Base-by-base conservation (phyloP, 1,284 basidiomycete genomes). In the Vanrija pseudolonga region DNA sequence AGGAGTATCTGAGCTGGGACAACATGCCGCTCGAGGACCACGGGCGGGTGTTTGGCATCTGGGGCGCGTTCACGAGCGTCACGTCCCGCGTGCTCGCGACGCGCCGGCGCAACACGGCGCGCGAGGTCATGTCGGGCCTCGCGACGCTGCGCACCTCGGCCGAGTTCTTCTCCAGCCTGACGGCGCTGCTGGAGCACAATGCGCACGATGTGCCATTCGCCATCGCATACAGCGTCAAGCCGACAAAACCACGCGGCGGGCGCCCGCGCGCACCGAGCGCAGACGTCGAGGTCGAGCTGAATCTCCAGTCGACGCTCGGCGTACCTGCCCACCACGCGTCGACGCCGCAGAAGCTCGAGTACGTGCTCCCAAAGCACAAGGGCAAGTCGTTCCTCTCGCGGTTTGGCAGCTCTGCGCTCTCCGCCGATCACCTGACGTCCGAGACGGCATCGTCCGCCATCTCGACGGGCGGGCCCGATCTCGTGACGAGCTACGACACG, bases 161-260 rank as follows among this genome's bases (percentile, higher is more conserved):
- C 18, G 65, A 73, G 39, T 71, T 66, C 50, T 72, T 56, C 39
- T 48, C 55, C 18, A 50, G 59, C 0, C 43, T 68, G 23, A 53
- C 51, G 14, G 54, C 62, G 7, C 66, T 66, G 1, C 47, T 74
- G 8, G 61, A 63, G 32, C 51, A 63, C 19, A 71, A 74, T 45
- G 59, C 64, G 1, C 49, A 53, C 26, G 73, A 74, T 23, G 62
- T 58, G 6, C 73, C 73, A 1, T 74, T 74, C 49, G 57, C 54
- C 17, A 46, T 73, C 42, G 59, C 57, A 26, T 74, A 73, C 55
- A 64, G 64, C 36, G 65, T 69, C 32, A 43, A 59, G 32, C 32
- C 32, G 32, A 14, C 32, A 1, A 32, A 32, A 12, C 2, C 11
- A 12, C 32, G 12, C 32, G 32, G 32, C 12, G 32, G 32, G 32